Base-by-base conservation (phyloP, 352 stramenopile genomes). In the Elongisporangium senticosum region DNA sequence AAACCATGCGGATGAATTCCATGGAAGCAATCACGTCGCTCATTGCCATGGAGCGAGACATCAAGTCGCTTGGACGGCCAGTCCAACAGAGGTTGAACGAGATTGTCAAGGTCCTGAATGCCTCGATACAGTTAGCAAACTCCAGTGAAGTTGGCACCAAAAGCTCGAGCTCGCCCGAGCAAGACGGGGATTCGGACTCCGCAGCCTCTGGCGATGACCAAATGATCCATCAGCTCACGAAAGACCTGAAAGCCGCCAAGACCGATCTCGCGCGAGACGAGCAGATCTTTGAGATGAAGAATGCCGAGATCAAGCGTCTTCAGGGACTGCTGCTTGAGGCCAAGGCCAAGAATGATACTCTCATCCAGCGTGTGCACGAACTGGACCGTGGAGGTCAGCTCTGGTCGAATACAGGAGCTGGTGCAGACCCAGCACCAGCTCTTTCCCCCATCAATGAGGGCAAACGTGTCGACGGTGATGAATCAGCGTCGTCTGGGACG, bases 271-370 rank as follows among this genome's bases (percentile, higher is more conserved):
- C 69, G 1, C 77, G 80, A 51, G 82, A 94, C 50, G 82, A 91
- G 24, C 75, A 94, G 61, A 92, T 94, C 55, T 94, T 94, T 54
- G 80, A 91, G 56, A 87, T 90, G 74, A 93, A 94, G 43, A 91
- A 89, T 53, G 43, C 63, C 1, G 83, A 94, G 39, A 86, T 94
- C 28, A 69, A 91, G 39, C 63, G 67, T 22, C 52, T 91, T 2
- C 85, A 95, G 48, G 61, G 61, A 0, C 68, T 86, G 13, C 50
- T 92, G 8, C 58, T 71, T 2, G 72, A 89, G 26, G 80, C 82
- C 21, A 90, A 94, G 28, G 59, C 64, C 4, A 88, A 89, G 58
- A 87, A 92, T n/a, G 78, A 90, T 4, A 85, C 83, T 15, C 69
- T 92, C 2, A 76, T 89, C 7, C 50, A 83, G 24, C 71, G 80